These are phyloP conservation scores for Corynespora cassiicola DNA, from an alignment of 2,329 filamentous ascomycete species.

Conservation along the genomic window DNA sequence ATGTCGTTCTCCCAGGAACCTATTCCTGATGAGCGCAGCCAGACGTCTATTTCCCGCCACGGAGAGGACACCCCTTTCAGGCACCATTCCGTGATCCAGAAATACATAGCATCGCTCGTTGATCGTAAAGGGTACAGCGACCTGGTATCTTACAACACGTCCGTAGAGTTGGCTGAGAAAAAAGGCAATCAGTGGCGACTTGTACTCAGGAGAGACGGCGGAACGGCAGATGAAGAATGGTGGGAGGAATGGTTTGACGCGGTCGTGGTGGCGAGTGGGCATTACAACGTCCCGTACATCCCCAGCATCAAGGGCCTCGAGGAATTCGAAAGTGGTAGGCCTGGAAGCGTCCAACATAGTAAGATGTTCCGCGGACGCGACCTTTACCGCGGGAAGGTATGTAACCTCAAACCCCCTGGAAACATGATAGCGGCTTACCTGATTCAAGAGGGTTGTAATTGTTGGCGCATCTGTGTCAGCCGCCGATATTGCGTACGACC, in stretches of 20 bases:
- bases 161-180: slow-evolving; percentile 66
- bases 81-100: slow-evolving; percentile 63
- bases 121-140: slow-evolving; percentile 61
- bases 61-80: slow-evolving; percentile 67
- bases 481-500: slow-evolving; percentile 65
- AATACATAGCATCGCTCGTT: slow-evolving; percentile 62
- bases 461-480: slow-evolving; percentile 71
- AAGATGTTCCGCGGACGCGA: slow-evolving; percentile 61
- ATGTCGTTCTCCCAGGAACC: slow-evolving; percentile 68
- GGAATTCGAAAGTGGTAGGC: slow-evolving; percentile 53
- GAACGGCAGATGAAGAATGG: slow-evolving; percentile 60
- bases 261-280: slow-evolving; percentile 66
- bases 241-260: slow-evolving; percentile 70
- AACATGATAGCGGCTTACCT: slow-evolving; percentile 9
- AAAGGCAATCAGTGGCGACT: slow-evolving; percentile 51
- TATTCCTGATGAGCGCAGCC: slow-evolving; percentile 54
- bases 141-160: slow-evolving; percentile 63
- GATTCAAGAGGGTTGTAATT: slow-evolving; percentile 60
- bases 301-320: slow-evolving; percentile 58
- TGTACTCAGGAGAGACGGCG: slow-evolving; percentile 57
- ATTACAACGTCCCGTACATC: slow-evolving; percentile 66
- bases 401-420: neutral
- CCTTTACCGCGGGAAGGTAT: slow-evolving; percentile 54
- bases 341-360: slow-evolving; percentile 62
- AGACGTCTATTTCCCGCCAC: slow-evolving; percentile 54